phyloP scores from a whole-genome alignment of 2,329 filamentous ascomycete species.

The Stemphylium lycopersici region DNA sequence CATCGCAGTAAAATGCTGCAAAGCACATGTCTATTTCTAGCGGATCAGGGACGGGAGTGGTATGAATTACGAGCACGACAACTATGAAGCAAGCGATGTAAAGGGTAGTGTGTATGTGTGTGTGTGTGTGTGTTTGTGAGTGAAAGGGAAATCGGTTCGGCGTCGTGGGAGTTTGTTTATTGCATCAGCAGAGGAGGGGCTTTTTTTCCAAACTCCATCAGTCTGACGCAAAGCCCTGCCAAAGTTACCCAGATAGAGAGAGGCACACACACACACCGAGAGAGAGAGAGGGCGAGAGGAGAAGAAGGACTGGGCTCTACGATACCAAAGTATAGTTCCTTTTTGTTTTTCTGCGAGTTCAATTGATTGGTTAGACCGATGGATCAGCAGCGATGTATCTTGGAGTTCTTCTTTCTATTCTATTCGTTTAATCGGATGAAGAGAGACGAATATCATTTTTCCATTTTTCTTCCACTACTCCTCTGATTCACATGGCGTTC shows the following conservation, averaged over 20 bases:
- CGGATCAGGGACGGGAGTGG: background rate
- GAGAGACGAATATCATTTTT: too few relatives aligned
- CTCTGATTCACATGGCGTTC: too few relatives aligned
- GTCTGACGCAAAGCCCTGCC: too few relatives aligned
- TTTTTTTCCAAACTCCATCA: background rate
- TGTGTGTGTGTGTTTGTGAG: background rate
- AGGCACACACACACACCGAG: too few relatives aligned
- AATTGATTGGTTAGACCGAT: too few relatives aligned
- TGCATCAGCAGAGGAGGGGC: background rate
- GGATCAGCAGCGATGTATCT: too few relatives aligned
- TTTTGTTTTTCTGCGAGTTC: background rate
- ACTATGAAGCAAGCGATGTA: constrained; percentile 1
- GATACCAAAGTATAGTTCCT: constrained; percentile 4
- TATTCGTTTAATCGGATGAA: too few relatives aligned
- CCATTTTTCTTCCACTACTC: too few relatives aligned
- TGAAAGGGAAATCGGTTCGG: background rate
- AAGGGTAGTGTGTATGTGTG: background rate
- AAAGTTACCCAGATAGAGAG: too few relatives aligned
- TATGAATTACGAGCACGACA: constrained; percentile 4
- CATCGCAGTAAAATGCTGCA: constrained; percentile 72
- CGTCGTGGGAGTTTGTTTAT: constrained; percentile 3
- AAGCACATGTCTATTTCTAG: background rate
- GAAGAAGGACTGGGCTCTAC: background rate
- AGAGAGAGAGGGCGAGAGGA: background rate
- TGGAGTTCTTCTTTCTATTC: too few relatives aligned